Percentiles rank a stretch among this genome's conserved stretches.
Conservation (phyloP, 306 rosid species). For the Carpinus viminea region DNA sequence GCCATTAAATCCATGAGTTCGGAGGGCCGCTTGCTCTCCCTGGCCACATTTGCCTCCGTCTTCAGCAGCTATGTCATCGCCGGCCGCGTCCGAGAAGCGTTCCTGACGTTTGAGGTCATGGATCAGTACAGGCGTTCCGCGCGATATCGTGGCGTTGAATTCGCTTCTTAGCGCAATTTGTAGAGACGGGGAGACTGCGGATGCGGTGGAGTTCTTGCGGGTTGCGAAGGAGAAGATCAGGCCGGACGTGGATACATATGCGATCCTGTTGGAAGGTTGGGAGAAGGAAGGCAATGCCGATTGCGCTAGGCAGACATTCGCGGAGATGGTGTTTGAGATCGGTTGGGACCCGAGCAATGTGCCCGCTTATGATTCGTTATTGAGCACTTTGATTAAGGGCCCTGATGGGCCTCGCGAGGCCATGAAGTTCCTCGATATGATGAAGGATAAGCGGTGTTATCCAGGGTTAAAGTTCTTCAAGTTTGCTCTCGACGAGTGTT, state of each 20-base stretch:
- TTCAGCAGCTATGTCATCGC: slow-evolving; percentile 57
- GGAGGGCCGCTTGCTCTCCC: slow-evolving; percentile 41
- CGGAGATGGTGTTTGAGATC: slow-evolving; percentile 58
- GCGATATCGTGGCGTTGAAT: slow-evolving; percentile 56
- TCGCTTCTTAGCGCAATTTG: slow-evolving; percentile 67
- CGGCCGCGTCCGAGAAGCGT: slow-evolving; percentile 38
- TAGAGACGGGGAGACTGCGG: slow-evolving; percentile 43
- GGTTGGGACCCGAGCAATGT: slow-evolving; percentile 71
- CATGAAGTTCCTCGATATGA: slow-evolving; percentile 36
- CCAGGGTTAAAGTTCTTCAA: slow-evolving; percentile 63
- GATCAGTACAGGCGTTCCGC: slow-evolving; percentile 45
- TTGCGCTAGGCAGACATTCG: slow-evolving; percentile 51
- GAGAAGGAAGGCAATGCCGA: slow-evolving; percentile 51
- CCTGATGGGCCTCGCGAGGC: slow-evolving; percentile 49
- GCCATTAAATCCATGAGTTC: slow-evolving; percentile 55
- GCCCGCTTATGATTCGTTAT: slow-evolving; percentile 56
- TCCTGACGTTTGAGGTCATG: slow-evolving; percentile 54
- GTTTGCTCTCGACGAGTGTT: slow-evolving; percentile 56
- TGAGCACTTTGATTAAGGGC: slow-evolving; percentile 52
- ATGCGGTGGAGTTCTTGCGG: slow-evolving; percentile 49
- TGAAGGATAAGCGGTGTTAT: slow-evolving; percentile 53
- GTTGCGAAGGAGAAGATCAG: slow-evolving; percentile 43
- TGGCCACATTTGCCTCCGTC: slow-evolving; percentile 68
- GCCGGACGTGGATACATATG: slow-evolving; percentile 53
- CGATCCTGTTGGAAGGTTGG: slow-evolving; percentile 74